These are phyloP conservation scores for Pigoraptor vietnamica DNA, from an alignment of 78 protist species.

Conservation along the genomic window DNA sequence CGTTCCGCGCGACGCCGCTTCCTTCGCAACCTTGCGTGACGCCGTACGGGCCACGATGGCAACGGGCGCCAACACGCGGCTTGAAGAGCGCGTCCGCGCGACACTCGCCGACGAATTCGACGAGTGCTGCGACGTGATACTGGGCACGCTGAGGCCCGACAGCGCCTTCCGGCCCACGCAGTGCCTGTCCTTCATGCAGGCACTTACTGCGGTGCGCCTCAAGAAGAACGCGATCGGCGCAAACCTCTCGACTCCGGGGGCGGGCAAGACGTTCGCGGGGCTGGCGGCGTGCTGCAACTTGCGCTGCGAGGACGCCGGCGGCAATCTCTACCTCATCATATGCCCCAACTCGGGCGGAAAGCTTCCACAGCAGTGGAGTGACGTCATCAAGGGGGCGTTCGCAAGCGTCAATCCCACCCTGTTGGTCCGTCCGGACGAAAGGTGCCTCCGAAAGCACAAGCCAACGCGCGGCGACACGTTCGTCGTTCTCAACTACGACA, in stretches of 20 bases:
- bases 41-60: too few species aligned
- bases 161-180: too few species aligned
- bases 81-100: too few species aligned
- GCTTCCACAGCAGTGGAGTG: background rate
- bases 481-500: background rate
- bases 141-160: too few species aligned
- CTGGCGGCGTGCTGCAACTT: background rate
- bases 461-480: background rate
- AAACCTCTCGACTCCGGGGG: background rate
- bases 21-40: too few species aligned
- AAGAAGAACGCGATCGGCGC: background rate
- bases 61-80: too few species aligned
- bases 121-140: too few species aligned
- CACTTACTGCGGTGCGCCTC: background rate
- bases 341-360: background rate
- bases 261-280: background rate
- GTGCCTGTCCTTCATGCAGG: background rate
- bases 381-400: background rate
- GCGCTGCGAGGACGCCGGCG: background rate
- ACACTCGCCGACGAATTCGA: too few species aligned
- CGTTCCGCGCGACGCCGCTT: too few species aligned
- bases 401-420: background rate
- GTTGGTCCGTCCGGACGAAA: too few species aligned
- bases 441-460: too few species aligned
- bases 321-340: background rate